Percentiles rank a stretch among this genome's conserved stretches.
Evolutionary conservation across 306 rosid species (phyloP).

Genomic region (Trifolium fragiferum): DNA sequence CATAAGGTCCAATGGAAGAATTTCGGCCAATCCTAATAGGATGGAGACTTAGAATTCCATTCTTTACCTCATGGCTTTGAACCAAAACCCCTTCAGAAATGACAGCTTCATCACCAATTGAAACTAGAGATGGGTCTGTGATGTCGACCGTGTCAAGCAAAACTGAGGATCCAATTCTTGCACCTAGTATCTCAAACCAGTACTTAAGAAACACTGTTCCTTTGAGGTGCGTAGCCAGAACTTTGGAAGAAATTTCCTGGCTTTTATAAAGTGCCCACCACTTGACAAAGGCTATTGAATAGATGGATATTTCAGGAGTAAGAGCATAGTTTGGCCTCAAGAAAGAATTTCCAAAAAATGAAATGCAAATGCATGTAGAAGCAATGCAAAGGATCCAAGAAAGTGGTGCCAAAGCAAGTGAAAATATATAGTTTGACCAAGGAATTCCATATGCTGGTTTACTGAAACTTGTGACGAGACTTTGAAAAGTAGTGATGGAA

Average conservation of each 20-base stretch:
- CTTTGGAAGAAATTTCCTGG: slow-evolving; percentile 76
- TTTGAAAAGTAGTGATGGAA: slow-evolving; percentile 59
- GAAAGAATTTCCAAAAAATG: slow-evolving; percentile 81
- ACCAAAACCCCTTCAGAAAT: slow-evolving; percentile 86
- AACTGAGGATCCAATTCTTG: slow-evolving; percentile 86
- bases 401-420: slow-evolving; percentile 72
- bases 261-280: slow-evolving; percentile 96
- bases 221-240: slow-evolving; percentile 78
- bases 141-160: slow-evolving; percentile 83
- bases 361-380: slow-evolving; percentile 69
- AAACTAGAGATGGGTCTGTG: slow-evolving; percentile 87
- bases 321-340: slow-evolving; percentile 84
- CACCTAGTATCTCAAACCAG: slow-evolving; percentile 94
- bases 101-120: slow-evolving; percentile 83
- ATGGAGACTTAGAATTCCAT: slow-evolving; percentile 73
- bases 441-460: slow-evolving; percentile 44
- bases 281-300: slow-evolving; percentile 79
- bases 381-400: slow-evolving; percentile 91
- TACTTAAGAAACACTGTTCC: slow-evolving; percentile 81
- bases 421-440: slow-evolving; percentile 52
- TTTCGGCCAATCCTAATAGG: slow-evolving; percentile 72
- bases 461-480: slow-evolving; percentile 46
- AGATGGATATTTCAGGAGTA: slow-evolving; percentile 73
- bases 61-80: slow-evolving; percentile 93
- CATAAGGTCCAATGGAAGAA: slow-evolving; percentile 79